phyloP scores from a whole-genome alignment of 371 early-diverging fungal species.

The Globomyces sp. region DNA sequence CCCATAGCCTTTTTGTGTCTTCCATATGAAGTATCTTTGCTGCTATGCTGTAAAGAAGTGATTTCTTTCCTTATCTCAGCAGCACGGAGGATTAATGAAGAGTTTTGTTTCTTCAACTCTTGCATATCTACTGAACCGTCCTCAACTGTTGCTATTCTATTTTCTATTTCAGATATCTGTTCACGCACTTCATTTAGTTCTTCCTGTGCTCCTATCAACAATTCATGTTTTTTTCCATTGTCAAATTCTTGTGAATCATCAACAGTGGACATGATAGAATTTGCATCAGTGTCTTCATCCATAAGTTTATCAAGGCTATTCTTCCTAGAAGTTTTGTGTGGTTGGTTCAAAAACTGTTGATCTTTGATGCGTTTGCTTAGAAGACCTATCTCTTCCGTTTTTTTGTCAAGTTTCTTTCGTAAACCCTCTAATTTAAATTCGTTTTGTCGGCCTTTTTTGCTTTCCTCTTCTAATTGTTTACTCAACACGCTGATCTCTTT shows the following conservation, averaged over 20 bases:
- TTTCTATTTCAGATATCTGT: constrained; percentile 18
- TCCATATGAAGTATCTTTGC: too few relatives aligned
- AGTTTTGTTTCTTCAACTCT: constrained; percentile 12
- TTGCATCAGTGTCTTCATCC: constrained; percentile 13
- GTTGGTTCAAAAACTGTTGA: neutral
- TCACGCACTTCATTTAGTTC: neutral
- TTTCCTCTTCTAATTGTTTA: constrained; percentile 34
- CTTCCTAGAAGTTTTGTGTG: neutral
- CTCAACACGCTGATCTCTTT: constrained; percentile 3
- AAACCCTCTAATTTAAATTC: constrained; percentile 34
- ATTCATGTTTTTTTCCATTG: too few relatives aligned
- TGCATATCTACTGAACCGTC: constrained; percentile 9
- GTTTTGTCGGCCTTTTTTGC: constrained; percentile 31
- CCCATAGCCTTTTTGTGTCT: too few relatives aligned
- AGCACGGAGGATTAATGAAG: constrained; percentile 15
- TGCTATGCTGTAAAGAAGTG: too few relatives aligned
- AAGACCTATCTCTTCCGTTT: constrained; percentile 32
- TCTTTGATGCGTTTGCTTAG: constrained; percentile 28
- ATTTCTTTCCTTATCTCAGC: constrained; percentile 22
- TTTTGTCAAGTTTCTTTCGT: constrained; percentile 39
- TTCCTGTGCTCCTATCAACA: constrained; percentile 9
- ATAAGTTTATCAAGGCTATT: neutral
- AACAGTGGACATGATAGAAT: neutral
- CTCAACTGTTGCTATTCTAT: neutral
- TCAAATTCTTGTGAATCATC: too few relatives aligned